Evolutionary conservation across 257 asterid genomes (phyloP), one percentile per base, ranked within the genome.

Genomic region (Petrea volubilis): DNA sequence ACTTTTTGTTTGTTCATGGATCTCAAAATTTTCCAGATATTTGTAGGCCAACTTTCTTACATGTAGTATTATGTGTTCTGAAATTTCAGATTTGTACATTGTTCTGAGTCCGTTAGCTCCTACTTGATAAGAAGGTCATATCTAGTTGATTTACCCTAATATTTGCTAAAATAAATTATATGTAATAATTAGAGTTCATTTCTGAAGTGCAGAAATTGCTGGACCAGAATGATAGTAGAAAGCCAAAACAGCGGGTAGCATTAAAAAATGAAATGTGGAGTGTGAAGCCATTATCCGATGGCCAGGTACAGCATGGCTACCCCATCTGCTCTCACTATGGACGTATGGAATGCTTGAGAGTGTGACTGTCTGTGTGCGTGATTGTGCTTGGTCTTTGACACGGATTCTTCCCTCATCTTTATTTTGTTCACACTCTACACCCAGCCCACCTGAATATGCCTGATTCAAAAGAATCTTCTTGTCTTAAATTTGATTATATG

Each of bases 181-280:
- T 60, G 51, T 70, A 43, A 57, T 70, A 47, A 52, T 55, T 74
- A 27, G 17, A 47, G 72, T 74, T 79, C 70, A 64, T 60, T 68
- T 53, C 33, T 82, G 76, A 79, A 78, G 79, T 88, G 86, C 96
- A 95, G 99, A 91, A 91, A 79, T 86, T 84, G 83, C 85, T 94
- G 88, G 93, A 86, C 50, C 96, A 90, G 84, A 83, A 79, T 57
- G 90, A 83, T 75, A 78, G 76, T 80, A 83, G 81, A 79, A 84
- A 71, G 80, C 85, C 89, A 61, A 92, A 92, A 63, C 99, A 95
- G 77, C 85, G 85, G 29, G 76, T 90, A 73, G 97, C 98, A 50
- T 77, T 95, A 59, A 92, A 85, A 82, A 95, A 95, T 79, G 98
- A 90, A 78, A 88, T 92, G 95, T 94, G 94, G 93, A 84, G 74